phyloP scores from a whole-genome alignment of 2,329 filamentous ascomycete species.

The Kalmusia sp. region DNA sequence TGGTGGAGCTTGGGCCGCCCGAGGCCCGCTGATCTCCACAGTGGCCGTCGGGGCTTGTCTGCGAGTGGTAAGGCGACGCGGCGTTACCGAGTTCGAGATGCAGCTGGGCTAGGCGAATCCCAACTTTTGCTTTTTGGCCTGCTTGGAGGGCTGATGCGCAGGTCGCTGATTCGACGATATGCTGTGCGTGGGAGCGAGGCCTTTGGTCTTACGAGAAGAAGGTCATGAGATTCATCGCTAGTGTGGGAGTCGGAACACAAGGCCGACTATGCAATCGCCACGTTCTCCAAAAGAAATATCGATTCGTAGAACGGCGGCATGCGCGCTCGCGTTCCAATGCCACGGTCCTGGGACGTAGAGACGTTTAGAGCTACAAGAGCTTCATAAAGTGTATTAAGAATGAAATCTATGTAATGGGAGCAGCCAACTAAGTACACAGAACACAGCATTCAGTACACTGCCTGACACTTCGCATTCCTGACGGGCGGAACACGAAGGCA shows the following conservation, averaged over 20 bases:
- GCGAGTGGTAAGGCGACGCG: constrained; percentile 11
- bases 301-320: no score
- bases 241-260: neutral
- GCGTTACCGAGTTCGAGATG: constrained; percentile 20
- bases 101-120: constrained; percentile 30
- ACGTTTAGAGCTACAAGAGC: no score
- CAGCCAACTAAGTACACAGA: no score
- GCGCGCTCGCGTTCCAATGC: no score
- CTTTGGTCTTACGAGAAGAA: neutral
- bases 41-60: constrained; percentile 29
- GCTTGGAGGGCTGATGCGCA: neutral
- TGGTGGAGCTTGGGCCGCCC: constrained; percentile 12
- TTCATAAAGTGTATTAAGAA: no score
- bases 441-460: no score
- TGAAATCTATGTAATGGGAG: no score
- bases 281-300: no score
- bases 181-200: neutral
- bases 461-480: no score
- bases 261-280: no score
- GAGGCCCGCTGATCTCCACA: constrained; percentile 28
- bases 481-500: no score
- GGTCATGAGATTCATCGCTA: neutral
- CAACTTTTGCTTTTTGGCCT: constrained; percentile 29
- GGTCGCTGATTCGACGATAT: neutral
- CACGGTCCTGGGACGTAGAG: no score